A percentile compares a stretch with the other conserved stretches of the same genome.
Evolutionary conservation across 2,329 filamentous ascomycete genomes (phyloP).

Genomic region (Pseudocercospora crystallina): DNA sequence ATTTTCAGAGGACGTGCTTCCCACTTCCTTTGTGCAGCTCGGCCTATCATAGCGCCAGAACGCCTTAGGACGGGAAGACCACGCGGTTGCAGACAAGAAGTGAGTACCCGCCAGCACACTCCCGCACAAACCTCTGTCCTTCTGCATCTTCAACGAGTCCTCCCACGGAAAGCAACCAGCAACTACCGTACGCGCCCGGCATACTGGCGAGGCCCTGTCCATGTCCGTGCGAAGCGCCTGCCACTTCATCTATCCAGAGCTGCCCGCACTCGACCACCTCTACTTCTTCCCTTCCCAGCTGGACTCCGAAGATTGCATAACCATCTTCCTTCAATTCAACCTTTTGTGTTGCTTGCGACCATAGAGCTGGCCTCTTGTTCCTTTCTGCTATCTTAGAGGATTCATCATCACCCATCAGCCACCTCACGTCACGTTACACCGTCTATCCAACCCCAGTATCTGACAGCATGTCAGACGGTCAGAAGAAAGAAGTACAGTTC

Average conservation of each 20-base stretch:
- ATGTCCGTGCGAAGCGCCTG: slow-evolving; percentile 28
- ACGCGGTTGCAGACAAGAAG: slow-evolving; percentile 17
- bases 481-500: slow-evolving; percentile 45
- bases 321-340: slow-evolving; percentile 16
- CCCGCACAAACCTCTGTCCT: slow-evolving; percentile 7
- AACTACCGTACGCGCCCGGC: slow-evolving; percentile 21
- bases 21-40: slow-evolving; percentile 14
- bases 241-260: slow-evolving; percentile 10
- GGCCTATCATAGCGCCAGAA: slow-evolving; percentile 20
- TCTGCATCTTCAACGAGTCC: not conserved
- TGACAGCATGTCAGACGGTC: slow-evolving; percentile 48
- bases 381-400: slow-evolving; percentile 26
- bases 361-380: slow-evolving; percentile 35
- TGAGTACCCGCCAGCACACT: slow-evolving; percentile 19
- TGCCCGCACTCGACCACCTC: slow-evolving; percentile 9
- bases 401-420: slow-evolving; percentile 11
- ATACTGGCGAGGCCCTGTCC: slow-evolving; percentile 9
- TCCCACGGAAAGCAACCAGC: slow-evolving; percentile 5
- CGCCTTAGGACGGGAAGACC: slow-evolving; percentile 3
- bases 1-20: slow-evolving; percentile 18
- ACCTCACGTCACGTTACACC: slow-evolving; percentile 12
- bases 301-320: slow-evolving; percentile 23
- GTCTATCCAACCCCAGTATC: slow-evolving; percentile 12
- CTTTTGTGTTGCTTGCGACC: slow-evolving; percentile 24
- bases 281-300: slow-evolving; percentile 23